Percentiles rank a stretch among this genome's conserved stretches.
Conservation (phyloP, 108 stramenopile genomes). For the Epithemia pelagica region DNA sequence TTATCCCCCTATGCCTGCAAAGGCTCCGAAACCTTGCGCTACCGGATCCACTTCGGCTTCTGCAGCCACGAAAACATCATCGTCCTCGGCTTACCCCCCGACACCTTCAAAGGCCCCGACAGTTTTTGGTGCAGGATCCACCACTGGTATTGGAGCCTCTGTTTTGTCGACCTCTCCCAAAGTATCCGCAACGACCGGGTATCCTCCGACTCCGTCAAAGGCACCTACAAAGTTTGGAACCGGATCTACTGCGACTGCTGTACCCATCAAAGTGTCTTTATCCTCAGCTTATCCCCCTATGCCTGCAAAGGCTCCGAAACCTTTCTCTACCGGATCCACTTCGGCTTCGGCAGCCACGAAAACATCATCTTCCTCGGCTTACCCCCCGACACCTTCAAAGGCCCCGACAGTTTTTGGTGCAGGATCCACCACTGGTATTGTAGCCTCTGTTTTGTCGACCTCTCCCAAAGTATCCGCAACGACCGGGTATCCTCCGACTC, state of each 20-base stretch:
- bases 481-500: constrained; percentile 33
- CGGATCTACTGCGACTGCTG: no score
- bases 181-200: no score
- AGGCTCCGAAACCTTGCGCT: constrained; percentile 38
- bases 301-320: constrained; percentile 22
- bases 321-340: constrained; percentile 27
- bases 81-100: constrained; percentile 30
- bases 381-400: constrained; percentile 33
- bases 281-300: constrained; percentile 44
- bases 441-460: constrained; percentile 7
- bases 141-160: constrained; percentile 33
- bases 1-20: constrained; percentile 49
- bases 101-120: constrained; percentile 35
- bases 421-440: constrained; percentile 28
- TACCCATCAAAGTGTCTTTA: background rate
- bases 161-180: no score
- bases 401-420: constrained; percentile 42
- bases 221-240: no score
- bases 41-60: constrained; percentile 45
- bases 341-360: constrained; percentile 9
- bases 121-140: constrained; percentile 35
- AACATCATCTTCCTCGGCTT: constrained; percentile 14
- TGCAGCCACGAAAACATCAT: background rate
- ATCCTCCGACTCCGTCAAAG: no score
- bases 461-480: constrained; percentile 3